A percentile compares a stretch with the other conserved stretches of the same genome.
phyloP scores from a whole-genome alignment of 345 rosid genomes.

The Viola odorata region DNA sequence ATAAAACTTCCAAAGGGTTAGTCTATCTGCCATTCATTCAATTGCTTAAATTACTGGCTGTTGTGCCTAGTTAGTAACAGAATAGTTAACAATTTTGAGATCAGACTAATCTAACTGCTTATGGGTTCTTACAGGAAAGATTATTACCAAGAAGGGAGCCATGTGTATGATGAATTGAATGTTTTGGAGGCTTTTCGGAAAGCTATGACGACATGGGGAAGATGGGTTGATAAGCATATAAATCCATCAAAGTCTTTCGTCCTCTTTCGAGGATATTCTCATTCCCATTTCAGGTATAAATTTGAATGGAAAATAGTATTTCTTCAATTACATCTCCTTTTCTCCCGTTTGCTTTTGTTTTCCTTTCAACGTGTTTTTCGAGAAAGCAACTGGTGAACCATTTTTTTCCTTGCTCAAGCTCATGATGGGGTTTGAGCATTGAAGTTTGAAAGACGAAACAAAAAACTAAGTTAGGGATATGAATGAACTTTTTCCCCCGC shows the following conservation, averaged over 20 bases:
- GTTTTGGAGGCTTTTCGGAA: constrained; percentile 85
- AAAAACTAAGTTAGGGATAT: too few species aligned
- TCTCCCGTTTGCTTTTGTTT: background rate
- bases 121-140: constrained; percentile 52
- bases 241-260: constrained; percentile 62
- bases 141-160: constrained; percentile 91
- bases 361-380: background rate
- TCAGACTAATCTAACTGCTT: too few species aligned
- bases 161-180: constrained; percentile 63
- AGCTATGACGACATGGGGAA: constrained; percentile 85
- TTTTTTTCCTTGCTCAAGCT: background rate
- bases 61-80: too few species aligned
- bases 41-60: too few species aligned
- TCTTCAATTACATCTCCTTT: background rate
- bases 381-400: background rate
- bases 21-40: background rate
- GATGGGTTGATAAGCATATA: constrained; percentile 81
- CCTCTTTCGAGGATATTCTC: constrained; percentile 88
- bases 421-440: too few species aligned
- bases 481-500: background rate
- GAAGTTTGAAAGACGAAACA: too few species aligned
- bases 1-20: constrained; percentile 89
- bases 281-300: constrained; percentile 82
- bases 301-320: background rate
- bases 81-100: too few species aligned